These are phyloP conservation scores for Fusarium pseudonygamai DNA, from an alignment of 2,329 filamentous ascomycete genomes.

Conservation along the genomic window DNA sequence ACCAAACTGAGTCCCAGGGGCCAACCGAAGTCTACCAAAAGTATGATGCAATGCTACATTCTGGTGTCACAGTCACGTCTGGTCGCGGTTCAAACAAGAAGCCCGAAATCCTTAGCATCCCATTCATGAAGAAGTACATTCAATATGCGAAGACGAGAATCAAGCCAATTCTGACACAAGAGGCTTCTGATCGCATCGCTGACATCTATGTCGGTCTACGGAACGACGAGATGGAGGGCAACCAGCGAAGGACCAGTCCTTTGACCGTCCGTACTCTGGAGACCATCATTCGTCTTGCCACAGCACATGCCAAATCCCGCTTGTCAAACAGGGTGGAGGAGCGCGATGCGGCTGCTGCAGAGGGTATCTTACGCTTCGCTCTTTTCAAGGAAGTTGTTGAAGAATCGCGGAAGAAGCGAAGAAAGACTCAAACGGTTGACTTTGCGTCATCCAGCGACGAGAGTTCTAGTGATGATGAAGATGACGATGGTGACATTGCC, in stretches of 20 bases:
- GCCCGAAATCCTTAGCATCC: constrained; percentile 90
- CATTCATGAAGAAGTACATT: constrained; percentile 99
- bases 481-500: constrained; percentile 59
- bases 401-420: constrained; percentile 83
- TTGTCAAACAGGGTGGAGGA: constrained; percentile 90
- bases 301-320: constrained; percentile 92
- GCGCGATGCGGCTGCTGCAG: constrained; percentile 86
- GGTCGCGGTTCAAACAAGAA: constrained; percentile 79
- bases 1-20: constrained; percentile 74
- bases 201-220: constrained; percentile 90
- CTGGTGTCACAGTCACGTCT: constrained; percentile 81
- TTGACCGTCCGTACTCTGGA: constrained; percentile 97
- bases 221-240: constrained; percentile 95
- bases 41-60: constrained; percentile 94
- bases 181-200: constrained; percentile 90
- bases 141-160: constrained; percentile 95
- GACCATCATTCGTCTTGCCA: constrained; percentile 96
- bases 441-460: constrained; percentile 68
- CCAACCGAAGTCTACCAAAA: constrained; percentile 95
- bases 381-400: constrained; percentile 95
- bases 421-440: constrained; percentile 70
- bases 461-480: constrained; percentile 65
- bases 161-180: constrained; percentile 89
- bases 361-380: constrained; percentile 90
- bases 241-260: constrained; percentile 90